Evolutionary conservation across 2,329 filamentous ascomycete genomes (phyloP).

Genomic region (Coniochaeta prunicola): DNA sequence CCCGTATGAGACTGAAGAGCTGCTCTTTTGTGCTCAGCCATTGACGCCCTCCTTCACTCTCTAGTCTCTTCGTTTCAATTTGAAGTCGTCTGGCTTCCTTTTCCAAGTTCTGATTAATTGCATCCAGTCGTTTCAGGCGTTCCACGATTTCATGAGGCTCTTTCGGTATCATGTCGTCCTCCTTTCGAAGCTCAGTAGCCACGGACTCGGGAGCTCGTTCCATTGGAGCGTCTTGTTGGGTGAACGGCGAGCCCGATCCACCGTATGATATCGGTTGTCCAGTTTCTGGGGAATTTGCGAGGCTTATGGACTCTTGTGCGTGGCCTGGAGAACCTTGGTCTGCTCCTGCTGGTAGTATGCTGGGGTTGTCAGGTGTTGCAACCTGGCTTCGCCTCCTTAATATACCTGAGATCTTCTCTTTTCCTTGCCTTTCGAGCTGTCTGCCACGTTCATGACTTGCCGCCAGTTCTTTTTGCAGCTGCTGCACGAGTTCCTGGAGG

Average conservation of each 20-base stretch:
- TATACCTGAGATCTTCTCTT: neutral
- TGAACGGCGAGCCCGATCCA: neutral
- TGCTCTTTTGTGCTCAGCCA: no score
- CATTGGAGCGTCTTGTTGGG: neutral
- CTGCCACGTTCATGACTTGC: neutral
- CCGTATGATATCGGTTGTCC: neutral
- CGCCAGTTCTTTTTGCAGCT: neutral
- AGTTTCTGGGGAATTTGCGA: neutral
- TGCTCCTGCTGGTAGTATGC: neutral
- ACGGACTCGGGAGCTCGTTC: neutral
- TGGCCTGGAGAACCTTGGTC: neutral
- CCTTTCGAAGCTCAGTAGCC: neutral
- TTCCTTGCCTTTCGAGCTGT: neutral
- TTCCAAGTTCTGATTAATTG: neutral
- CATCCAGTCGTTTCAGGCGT: neutral
- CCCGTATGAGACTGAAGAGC: no score
- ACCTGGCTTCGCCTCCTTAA: neutral
- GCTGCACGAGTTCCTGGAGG: neutral
- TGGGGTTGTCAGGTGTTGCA: neutral
- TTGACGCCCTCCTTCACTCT: no score
- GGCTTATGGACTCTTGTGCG: neutral
- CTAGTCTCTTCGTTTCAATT: no score
- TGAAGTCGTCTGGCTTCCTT: neutral
- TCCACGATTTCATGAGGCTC: neutral
- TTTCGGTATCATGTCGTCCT: neutral